These are phyloP conservation scores for Elasticomyces elasticus DNA, from an alignment of 495 filamentous ascomycete species.

Conservation along the genomic window DNA sequence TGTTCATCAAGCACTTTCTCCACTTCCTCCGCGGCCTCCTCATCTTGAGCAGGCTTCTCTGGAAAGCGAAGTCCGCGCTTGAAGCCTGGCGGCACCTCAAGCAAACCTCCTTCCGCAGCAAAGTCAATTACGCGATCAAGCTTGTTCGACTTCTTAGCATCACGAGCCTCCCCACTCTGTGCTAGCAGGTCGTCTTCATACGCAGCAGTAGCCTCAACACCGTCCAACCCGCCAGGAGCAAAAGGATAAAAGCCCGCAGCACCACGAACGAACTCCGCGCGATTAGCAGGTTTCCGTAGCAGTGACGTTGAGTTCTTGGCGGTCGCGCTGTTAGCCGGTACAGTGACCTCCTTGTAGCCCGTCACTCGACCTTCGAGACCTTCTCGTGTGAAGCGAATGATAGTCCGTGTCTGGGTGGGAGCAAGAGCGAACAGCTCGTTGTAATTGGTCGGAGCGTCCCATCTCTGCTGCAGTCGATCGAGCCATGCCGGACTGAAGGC, in stretches of 20 bases:
- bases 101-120: constrained; percentile 62
- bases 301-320: constrained; percentile 96
- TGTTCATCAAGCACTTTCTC: constrained; percentile 65
- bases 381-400: constrained; percentile 84
- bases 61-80: constrained; percentile 64
- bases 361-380: constrained; percentile 89
- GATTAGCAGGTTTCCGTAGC: constrained; percentile 71
- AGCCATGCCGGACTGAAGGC: constrained; percentile 75
- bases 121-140: constrained; percentile 77
- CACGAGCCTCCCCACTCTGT: constrained; percentile 3
- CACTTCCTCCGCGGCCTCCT: constrained; percentile 57
- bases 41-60: constrained; percentile 47
- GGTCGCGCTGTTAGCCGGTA: constrained; percentile 79
- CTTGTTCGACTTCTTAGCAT: constrained; percentile 27
- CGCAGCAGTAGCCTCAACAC: constrained; percentile 69
- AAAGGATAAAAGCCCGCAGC: constrained; percentile 95
- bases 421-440: constrained; percentile 73
- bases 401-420: constrained; percentile 82
- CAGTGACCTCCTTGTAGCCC: constrained; percentile 88
- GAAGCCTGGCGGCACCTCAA: constrained; percentile 78
- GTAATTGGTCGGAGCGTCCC: constrained; percentile 70
- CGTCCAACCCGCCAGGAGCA: constrained; percentile 81
- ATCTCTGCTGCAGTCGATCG: constrained; percentile 79
- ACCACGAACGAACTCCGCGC: constrained; percentile 90
- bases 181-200: constrained; percentile 55